Conservation (phyloP, 2,329 filamentous ascomycete genomes). For the Microsporum ferrugineum region DNA sequence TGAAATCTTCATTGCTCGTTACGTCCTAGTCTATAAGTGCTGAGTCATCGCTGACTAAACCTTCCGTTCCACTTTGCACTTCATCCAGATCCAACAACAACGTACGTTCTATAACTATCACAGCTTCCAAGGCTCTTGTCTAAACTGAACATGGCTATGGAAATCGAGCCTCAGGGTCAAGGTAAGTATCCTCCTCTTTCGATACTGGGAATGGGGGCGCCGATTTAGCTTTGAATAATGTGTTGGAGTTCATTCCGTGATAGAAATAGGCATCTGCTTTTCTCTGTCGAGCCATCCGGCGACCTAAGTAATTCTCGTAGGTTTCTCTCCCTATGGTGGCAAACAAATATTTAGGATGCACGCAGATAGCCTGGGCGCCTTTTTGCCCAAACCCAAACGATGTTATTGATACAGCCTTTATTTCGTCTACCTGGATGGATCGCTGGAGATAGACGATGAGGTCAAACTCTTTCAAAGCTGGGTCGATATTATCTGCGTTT, state of each 20-base stretch:
- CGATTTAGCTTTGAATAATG: slow-evolving; percentile 4
- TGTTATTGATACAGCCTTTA: slow-evolving; percentile 31
- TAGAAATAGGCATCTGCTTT: slow-evolving; percentile 1
- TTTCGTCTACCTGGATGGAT: slow-evolving; percentile 14
- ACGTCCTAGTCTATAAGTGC: too few species aligned
- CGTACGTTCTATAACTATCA: too few species aligned
- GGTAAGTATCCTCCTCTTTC: background rate
- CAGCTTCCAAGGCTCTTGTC: too few species aligned
- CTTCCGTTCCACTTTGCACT: too few species aligned
- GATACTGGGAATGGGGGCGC: background rate
- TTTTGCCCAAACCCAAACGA: slow-evolving; percentile 40
- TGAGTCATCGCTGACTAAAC: too few species aligned
- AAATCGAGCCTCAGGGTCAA: slow-evolving; percentile 1
- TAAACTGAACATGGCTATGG: background rate
- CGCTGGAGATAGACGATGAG: slow-evolving; percentile 26
- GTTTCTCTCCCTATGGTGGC: background rate
- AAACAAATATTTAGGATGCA: slow-evolving; percentile 26
- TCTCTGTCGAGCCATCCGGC: background rate
- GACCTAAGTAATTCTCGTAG: background rate
- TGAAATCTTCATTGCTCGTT: too few species aligned
- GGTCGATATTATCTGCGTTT: slow-evolving; percentile 30
- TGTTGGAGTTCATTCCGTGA: background rate
- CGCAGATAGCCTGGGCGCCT: slow-evolving; percentile 28
- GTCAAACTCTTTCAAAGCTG: slow-evolving; percentile 19
- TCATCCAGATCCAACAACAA: too few species aligned